These are phyloP conservation scores for Dictyostelium firmibasis DNA, from an alignment of 78 protist genomes.

Conservation along the genomic window DNA sequence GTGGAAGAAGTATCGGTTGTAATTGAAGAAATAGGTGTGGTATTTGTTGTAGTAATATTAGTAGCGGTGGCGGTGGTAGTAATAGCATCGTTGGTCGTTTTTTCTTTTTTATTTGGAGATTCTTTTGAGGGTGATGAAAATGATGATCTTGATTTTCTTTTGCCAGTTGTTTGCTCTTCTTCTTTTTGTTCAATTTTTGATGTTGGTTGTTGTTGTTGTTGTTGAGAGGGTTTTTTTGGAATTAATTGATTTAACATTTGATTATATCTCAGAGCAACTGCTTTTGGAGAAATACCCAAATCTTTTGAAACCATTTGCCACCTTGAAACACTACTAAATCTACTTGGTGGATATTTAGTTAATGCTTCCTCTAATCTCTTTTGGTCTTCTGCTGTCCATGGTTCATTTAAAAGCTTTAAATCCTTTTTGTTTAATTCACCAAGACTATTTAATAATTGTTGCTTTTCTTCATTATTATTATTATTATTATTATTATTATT, in stretches of 20 bases:
- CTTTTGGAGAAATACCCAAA: constrained; percentile 59
- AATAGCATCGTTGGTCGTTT: neutral
- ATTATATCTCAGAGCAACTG: constrained; percentile 65
- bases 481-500: neutral
- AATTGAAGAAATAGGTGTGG: neutral
- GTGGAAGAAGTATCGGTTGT: neutral
- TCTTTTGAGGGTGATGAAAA: neutral
- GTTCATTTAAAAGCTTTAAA: constrained; percentile 47
- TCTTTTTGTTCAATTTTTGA: neutral
- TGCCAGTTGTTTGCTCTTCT: neutral
- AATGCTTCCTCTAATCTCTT: constrained; percentile 59
- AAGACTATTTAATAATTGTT: neutral
- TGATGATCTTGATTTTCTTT: neutral
- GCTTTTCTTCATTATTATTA: neutral
- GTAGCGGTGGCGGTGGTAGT: neutral
- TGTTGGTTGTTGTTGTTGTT: neutral
- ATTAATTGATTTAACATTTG: constrained; percentile 49
- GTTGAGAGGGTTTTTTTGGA: neutral
- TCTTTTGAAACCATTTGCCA: constrained; percentile 75
- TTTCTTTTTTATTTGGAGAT: constrained; percentile 32
- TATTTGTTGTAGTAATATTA: neutral
- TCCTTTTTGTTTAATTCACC: constrained; percentile 24
- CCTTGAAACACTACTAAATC: constrained; percentile 64
- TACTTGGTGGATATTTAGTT: constrained; percentile 36
- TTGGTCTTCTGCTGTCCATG: constrained; percentile 59